Evolutionary conservation across 352 stramenopile genomes (phyloP), one percentile per base, ranked within the genome.

Genomic region (Blastocystis sp.): DNA sequence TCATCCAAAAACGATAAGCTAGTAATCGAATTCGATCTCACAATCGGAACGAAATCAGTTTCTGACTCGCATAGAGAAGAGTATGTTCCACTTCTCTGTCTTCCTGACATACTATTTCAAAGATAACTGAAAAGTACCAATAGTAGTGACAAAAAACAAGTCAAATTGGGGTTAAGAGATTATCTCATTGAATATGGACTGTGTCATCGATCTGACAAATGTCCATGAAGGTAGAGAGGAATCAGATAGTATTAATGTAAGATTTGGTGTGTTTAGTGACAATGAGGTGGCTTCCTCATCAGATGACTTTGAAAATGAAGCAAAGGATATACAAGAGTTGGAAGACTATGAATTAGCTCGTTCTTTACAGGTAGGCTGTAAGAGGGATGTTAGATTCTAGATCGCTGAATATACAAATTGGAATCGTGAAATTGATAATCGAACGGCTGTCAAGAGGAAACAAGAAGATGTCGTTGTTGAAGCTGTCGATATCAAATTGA

Each of bases 1-100:
- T 59, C 46, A 9, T 80, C 21, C 16, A 16, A 16, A 19, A 65
- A 27, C 0, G 21, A 19, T 6, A 80, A 21, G 32, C 65, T 32
- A 37, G 37, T 80, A 19, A 56, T 21, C 11, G 39, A 63, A 58
- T 61, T 21, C 16, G 39, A 52, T 29, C 69, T 21, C 14, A 59
- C 69, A 39, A n/a, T 21, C 21, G 69, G 35, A 32, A 80, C n/a
- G 24, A 80, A 80, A 29, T 80, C 69, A 1, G 27, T 35, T 32
- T 80, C 69, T 5, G 43, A 37, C 46, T 80, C 69, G 69, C 69
- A 80, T 9, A 80, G 51, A n/a, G 69, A 80, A 39, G 69, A 80
- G 37, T 80, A 80, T 7, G 69, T 80, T 19, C 46, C 69, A 46
- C 69, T 80, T 63, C 69, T 21, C n/a, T 80, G 35, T 80, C 69